Evolutionary conservation across 306 rosid species (phyloP).

Genomic region (Vigna reflexopilosa): DNA sequence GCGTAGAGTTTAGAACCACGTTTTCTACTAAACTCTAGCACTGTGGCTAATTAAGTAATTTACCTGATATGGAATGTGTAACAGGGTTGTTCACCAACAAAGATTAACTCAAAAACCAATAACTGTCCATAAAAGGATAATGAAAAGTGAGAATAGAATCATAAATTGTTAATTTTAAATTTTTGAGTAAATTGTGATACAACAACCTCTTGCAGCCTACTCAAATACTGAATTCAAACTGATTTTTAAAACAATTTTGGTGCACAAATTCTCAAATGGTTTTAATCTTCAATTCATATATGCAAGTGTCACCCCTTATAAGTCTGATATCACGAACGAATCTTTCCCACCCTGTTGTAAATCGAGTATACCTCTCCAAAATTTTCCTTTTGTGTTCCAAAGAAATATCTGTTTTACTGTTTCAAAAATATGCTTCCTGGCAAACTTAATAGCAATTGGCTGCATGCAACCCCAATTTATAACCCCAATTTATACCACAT

Average conservation of each 20-base stretch:
- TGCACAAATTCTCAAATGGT: background rate
- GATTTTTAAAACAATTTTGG: background rate
- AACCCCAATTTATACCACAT: background rate
- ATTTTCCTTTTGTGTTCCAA: constrained; percentile 9
- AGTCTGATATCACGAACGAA: constrained; percentile 8
- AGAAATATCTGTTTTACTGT: background rate
- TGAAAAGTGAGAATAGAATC: no score
- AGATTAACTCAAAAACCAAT: no score
- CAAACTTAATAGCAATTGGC: constrained; percentile 14
- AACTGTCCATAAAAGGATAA: no score
- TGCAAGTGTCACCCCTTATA: constrained; percentile 30
- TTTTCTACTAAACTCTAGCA: no score
- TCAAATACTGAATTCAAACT: background rate
- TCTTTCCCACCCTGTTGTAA: constrained; percentile 13
- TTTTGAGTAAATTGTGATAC: no score
- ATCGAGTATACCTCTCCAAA: background rate
- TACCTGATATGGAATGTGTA: no score
- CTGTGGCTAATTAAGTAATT: no score
- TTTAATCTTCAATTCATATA: constrained; percentile 18
- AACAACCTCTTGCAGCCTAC: no score
- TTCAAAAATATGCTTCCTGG: background rate
- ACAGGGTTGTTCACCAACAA: no score
- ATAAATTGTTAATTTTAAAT: no score
- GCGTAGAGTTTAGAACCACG: no score
- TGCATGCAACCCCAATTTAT: background rate